A percentile compares a stretch with the other conserved stretches of the same genome.
Conservation (phyloP, 1,139 yeast genomes). For the Waltiozyma sp. region DNA sequence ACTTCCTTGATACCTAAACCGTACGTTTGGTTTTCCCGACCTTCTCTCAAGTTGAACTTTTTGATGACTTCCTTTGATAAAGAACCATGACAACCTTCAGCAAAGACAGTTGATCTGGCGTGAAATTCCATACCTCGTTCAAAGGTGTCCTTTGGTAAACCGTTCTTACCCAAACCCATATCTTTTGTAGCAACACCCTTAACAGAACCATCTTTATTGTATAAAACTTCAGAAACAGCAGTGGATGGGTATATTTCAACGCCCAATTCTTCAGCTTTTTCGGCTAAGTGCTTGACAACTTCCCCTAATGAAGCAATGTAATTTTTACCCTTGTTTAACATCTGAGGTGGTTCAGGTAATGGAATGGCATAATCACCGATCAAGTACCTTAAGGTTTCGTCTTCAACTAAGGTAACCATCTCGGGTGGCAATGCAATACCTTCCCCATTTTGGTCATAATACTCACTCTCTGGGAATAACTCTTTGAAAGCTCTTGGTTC, state of each 20-base stretch:
- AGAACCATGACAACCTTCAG: constrained; percentile 97
- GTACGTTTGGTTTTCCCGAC: constrained; percentile 74
- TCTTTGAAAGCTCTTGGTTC: constrained; percentile 85
- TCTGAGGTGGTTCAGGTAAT: constrained; percentile 89
- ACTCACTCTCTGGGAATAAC: constrained; percentile 67
- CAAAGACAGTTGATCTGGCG: constrained; percentile 75
- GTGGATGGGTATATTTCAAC: constrained; percentile 91
- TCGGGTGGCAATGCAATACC: constrained; percentile 72
- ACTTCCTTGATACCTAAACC: constrained; percentile 94
- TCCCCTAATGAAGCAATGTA: constrained; percentile 76
- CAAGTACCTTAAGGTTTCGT: constrained; percentile 59
- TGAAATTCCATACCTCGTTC: constrained; percentile 97
- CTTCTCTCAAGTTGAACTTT: constrained; percentile 55
- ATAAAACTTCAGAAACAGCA: constrained; percentile 74
- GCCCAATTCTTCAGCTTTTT: constrained; percentile 85
- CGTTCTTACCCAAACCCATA: constrained; percentile 68
- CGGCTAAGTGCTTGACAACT: constrained; percentile 74
- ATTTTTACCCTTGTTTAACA: constrained; percentile 71
- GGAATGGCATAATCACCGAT: constrained; percentile 48
- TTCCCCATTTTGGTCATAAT: constrained; percentile 36
- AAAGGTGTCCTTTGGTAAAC: constrained; percentile 66
- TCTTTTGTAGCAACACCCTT: constrained; percentile 92
- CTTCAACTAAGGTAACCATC: constrained; percentile 59
- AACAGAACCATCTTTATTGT: constrained; percentile 47
- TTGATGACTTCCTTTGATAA: constrained; percentile 65